phyloP scores from a whole-genome alignment of 2,329 filamentous ascomycete genomes.

The Penicillium sumatraense region DNA sequence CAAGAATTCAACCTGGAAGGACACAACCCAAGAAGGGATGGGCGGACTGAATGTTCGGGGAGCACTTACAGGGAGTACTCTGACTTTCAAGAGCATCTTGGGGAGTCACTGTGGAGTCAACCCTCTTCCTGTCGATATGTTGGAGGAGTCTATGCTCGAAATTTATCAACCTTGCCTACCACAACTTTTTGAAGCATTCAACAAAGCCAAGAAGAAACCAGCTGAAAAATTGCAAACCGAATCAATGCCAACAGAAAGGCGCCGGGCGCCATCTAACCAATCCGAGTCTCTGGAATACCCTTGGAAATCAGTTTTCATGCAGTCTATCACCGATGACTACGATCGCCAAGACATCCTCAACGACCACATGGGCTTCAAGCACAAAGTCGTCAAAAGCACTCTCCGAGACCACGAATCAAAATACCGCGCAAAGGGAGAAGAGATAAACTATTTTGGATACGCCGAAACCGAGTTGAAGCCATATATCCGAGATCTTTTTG shows the following conservation, averaged over 20 bases:
- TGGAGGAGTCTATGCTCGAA: constrained; percentile 40
- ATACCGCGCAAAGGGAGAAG: constrained; percentile 37
- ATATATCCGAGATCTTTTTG: constrained; percentile 37
- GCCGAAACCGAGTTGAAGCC: constrained; percentile 48
- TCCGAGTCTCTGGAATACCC: constrained; percentile 22
- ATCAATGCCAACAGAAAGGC: too few relatives aligned
- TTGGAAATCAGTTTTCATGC: constrained; percentile 45
- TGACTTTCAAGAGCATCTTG: constrained; percentile 46
- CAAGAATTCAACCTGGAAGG: constrained; percentile 26
- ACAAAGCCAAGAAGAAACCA: constrained; percentile 28
- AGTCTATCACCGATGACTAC: constrained; percentile 45
- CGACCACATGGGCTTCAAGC: constrained; percentile 40
- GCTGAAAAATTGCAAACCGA: too few relatives aligned
- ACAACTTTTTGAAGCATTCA: constrained; percentile 44
- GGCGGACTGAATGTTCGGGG: constrained; percentile 44
- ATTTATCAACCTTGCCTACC: constrained; percentile 49
- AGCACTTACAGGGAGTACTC: constrained; percentile 43
- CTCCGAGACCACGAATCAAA: constrained; percentile 34
- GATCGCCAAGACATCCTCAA: constrained; percentile 43
- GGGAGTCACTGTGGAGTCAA: constrained; percentile 47
- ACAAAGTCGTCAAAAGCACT: constrained; percentile 33
- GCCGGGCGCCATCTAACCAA: not conserved
- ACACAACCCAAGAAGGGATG: constrained; percentile 23
- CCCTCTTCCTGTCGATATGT: constrained; percentile 45
- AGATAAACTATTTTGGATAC: constrained; percentile 52